These are phyloP conservation scores for Oehlia diaphana DNA, from an alignment of 192 early-diverging fungal species.

Conservation along the genomic window DNA sequence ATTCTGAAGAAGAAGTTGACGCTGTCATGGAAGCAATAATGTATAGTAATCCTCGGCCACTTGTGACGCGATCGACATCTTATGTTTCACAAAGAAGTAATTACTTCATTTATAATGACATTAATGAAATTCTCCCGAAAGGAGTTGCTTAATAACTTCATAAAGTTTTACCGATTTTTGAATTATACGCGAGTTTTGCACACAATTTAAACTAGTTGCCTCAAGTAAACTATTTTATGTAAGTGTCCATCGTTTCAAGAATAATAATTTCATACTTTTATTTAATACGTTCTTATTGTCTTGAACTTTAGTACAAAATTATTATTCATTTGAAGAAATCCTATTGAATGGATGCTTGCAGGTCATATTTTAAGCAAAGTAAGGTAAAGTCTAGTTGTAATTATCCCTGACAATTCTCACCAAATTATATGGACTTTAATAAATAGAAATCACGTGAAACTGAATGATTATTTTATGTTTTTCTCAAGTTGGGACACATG, in stretches of 20 bases:
- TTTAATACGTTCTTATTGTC: neutral
- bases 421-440: neutral
- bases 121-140: constrained; percentile 7
- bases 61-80: constrained; percentile 48
- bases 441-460: neutral
- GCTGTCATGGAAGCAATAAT: constrained; percentile 65
- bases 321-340: neutral
- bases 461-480: neutral
- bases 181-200: neutral
- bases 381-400: neutral
- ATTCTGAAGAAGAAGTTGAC: constrained; percentile 75
- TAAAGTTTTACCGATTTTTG: neutral
- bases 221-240: neutral
- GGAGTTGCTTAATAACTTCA: neutral
- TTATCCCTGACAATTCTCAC: neutral
- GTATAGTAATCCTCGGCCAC: constrained; percentile 61
- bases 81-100: constrained; percentile 16
- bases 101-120: constrained; percentile 16
- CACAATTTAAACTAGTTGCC: neutral
- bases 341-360: neutral
- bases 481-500: neutral
- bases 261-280: neutral
- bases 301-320: neutral
- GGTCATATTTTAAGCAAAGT: neutral
- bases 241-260: neutral